phyloP scores from a whole-genome alignment of 148 eudicot species.

The Heliamphora exappendiculata region DNA sequence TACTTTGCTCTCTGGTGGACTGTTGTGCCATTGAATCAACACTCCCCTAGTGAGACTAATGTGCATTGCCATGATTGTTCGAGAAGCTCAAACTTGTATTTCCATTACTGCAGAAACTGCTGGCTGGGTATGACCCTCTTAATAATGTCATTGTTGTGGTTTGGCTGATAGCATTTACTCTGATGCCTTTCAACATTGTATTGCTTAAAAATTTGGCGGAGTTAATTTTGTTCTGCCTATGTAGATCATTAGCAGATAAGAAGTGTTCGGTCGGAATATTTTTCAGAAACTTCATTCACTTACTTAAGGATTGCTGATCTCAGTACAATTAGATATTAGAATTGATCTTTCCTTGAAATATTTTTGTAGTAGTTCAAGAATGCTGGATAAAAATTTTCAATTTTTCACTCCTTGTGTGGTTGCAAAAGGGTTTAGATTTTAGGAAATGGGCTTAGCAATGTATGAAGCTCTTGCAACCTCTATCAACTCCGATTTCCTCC shows the following conservation, averaged over 20 bases:
- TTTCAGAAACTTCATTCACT: background rate
- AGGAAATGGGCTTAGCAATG: background rate
- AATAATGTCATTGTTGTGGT: slow-evolving; percentile 1
- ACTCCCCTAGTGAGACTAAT: slow-evolving; percentile 22
- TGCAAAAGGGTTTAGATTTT: background rate
- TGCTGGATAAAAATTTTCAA: background rate
- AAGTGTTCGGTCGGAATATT: background rate
- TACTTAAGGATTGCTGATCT: background rate
- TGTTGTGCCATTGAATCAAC: slow-evolving; percentile 32
- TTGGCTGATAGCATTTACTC: slow-evolving; percentile 2
- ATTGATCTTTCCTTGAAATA: background rate
- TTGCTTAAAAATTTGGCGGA: slow-evolving; percentile 3
- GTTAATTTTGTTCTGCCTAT: slow-evolving; percentile 5
- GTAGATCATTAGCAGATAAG: background rate
- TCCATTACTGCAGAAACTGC: slow-evolving; percentile 64
- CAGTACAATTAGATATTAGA: background rate
- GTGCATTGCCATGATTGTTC: slow-evolving; percentile 86
- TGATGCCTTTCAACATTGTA: background rate
- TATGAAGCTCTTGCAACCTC: background rate
- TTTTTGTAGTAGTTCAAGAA: background rate
- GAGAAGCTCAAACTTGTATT: slow-evolving; percentile 54
- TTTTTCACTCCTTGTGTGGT: background rate
- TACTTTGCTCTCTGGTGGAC: slow-evolving; percentile 80
- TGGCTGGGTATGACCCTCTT: slow-evolving; percentile 70
- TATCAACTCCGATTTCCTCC: background rate